Base-by-base conservation (phyloP, 2,329 filamentous ascomycete genomes). In the Colletotrichum cordylinicola region DNA sequence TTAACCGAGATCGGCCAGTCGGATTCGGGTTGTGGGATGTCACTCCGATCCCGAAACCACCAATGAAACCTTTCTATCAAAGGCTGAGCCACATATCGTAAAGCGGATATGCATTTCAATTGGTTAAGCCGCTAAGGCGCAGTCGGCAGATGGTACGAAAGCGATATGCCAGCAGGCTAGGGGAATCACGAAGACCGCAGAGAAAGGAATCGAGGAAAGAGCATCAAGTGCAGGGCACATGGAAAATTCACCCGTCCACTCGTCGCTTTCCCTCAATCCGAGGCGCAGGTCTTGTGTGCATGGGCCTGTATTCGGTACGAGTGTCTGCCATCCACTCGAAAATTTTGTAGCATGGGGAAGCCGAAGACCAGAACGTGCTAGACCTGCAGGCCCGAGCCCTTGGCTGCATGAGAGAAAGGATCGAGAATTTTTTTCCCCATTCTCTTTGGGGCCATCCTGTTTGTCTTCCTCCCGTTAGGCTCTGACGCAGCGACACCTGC, bases 371-470 rank as follows among this genome's bases (percentile, higher is more conserved):
- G 60, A 64, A 18, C 31, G 31, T 39, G 52, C 24, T 39, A 33
- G 62, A 48, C 61, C 61, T 67, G 31, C 33, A 60, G 27, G n/a
- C 35, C 62, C 21, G 18, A 18, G 18, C 29, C 43, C 37, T 74
- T 66, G 67, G 72, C 72, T 71, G 67, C 71, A 74, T 64, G 60
- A 29, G 6, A 65, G 58, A 56, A 60, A 71, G 31, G 18, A 37
- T 66, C 12, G 43, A 74, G 43, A 70, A 24, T 21, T 39, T 24
- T 31, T 31, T 35, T 5, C 33, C 43, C 39, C 39, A 21, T 24
- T 8, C 35, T 15, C 21, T 35, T n/a, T 10, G 21, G 16, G 7
- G 37, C 62, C 16, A 31, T 61, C 56, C 29, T 61, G 55, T 58
- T 31, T 65, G 61, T 65, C 37, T n/a, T 24, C 29, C 27, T 56